Conservation (phyloP, 495 filamentous ascomycete genomes). For the Talaromyces stipitatus region DNA sequence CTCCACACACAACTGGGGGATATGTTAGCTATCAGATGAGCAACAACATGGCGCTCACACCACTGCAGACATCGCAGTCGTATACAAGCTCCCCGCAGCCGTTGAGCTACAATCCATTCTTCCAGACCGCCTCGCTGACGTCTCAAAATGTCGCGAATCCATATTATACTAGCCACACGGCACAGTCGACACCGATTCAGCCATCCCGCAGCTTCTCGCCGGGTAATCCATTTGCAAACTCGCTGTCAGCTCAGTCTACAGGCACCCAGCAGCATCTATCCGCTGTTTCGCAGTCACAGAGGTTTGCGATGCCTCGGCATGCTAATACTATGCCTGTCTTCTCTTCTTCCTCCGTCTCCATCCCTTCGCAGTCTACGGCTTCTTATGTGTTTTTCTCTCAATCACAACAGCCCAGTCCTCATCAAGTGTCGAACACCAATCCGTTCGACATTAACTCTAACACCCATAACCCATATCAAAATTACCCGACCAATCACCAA, state of each 20-base stretch:
- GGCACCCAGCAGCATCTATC: constrained; percentile 24
- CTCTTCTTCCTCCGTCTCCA: constrained; percentile 26
- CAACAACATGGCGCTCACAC: constrained; percentile 50
- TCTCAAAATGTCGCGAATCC: constrained; percentile 22
- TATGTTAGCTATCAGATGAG: constrained; percentile 54
- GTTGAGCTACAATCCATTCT: constrained; percentile 59
- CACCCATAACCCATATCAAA: constrained; percentile 22
- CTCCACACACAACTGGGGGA: constrained; percentile 79
- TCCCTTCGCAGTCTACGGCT: constrained; percentile 24
- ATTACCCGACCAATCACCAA: constrained; percentile 3
- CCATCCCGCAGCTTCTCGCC: constrained; percentile 21
- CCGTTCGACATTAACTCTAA: constrained; percentile 24
- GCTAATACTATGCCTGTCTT: constrained; percentile 37
- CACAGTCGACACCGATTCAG: constrained; percentile 4
- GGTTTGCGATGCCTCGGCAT: constrained; percentile 30
- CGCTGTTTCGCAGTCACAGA: constrained; percentile 12
- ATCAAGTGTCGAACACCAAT: constrained; percentile 24
- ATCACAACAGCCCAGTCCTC: constrained; percentile 17
- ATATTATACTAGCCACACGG: constrained; percentile 2
- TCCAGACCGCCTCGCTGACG: constrained; percentile 38
- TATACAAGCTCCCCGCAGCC: constrained; percentile 35
- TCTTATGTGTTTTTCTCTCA: constrained; percentile 13
- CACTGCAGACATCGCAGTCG: constrained; percentile 38
- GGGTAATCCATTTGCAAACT: constrained; percentile 50
- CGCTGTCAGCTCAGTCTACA: constrained; percentile 17